phyloP scores from a whole-genome alignment of 1,284 basidiomycete genomes.

The Ganoderma leucocontextum region DNA sequence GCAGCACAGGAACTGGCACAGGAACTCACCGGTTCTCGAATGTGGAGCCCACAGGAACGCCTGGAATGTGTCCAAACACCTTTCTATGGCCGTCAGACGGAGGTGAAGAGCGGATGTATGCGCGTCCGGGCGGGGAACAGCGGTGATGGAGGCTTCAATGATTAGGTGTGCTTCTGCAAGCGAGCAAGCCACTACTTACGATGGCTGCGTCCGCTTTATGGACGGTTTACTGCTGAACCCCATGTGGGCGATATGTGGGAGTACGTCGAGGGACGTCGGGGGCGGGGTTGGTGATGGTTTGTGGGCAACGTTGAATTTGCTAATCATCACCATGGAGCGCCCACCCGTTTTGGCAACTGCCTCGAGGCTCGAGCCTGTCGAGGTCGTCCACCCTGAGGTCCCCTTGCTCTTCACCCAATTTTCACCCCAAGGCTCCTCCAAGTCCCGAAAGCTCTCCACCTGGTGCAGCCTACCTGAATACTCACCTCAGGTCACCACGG shows the following conservation, averaged over 20 bases:
- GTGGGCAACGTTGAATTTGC: neutral
- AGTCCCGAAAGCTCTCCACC: neutral
- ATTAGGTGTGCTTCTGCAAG: neutral
- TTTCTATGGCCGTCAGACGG: slow-evolving; percentile 14
- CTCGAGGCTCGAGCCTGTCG: neutral
- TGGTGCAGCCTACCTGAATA: no score
- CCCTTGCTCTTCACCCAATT: no score
- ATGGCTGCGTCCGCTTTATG: slow-evolving; percentile 20
- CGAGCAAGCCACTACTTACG: slow-evolving; percentile 14
- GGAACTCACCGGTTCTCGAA: slow-evolving; percentile 34
- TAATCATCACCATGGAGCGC: neutral
- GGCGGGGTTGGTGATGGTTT: neutral
- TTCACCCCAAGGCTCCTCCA: neutral
- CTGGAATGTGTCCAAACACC: slow-evolving; percentile 37
- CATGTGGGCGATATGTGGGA: slow-evolving; percentile 1
- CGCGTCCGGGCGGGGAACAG: slow-evolving; percentile 1
- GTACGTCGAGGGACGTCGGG: neutral
- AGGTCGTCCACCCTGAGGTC: no score
- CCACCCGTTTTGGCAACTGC: neutral
- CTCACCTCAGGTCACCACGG: no score
- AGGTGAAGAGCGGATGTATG: neutral
- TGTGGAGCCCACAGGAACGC: slow-evolving; percentile 33
- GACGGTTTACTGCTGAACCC: slow-evolving; percentile 25
- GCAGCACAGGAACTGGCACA: slow-evolving; percentile 3
- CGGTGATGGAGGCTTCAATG: slow-evolving; percentile 3